A percentile compares a stretch with the other conserved stretches of the same genome.
Evolutionary conservation across 2,329 filamentous ascomycete genomes (phyloP).

Genomic region (Blastomyces silverae): DNA sequence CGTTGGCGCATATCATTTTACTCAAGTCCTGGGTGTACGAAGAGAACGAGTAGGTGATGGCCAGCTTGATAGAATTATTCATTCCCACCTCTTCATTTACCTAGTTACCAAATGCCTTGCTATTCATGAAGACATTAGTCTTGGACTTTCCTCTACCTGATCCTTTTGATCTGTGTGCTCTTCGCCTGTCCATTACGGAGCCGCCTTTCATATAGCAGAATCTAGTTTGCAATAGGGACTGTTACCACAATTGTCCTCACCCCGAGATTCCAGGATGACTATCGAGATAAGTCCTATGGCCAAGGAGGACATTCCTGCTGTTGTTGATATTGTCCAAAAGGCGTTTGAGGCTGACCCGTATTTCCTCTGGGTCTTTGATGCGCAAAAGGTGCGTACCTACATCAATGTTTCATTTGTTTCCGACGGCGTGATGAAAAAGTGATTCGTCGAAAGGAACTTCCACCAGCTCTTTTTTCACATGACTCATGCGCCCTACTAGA

Average conservation of each 20-base stretch:
- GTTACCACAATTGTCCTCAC: not conserved
- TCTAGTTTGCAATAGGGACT: not conserved
- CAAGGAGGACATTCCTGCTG: slow-evolving; percentile 55
- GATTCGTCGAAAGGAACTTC: not conserved
- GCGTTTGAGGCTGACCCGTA: slow-evolving; percentile 63
- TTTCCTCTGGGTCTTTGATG: slow-evolving; percentile 59
- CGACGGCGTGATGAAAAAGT: not conserved
- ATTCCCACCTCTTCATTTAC: not conserved
- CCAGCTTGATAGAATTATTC: not conserved
- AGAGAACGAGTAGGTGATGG: not conserved
- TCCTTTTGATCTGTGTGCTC: not conserved
- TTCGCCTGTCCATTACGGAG: not conserved
- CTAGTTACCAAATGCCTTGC: not conserved
- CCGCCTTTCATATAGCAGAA: not conserved
- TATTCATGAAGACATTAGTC: not conserved
- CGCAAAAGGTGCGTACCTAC: slow-evolving; percentile 44
- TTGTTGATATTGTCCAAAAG: slow-evolving; percentile 58
- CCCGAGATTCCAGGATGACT: slow-evolving; percentile 33
- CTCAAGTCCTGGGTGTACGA: not conserved
- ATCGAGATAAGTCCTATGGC: slow-evolving; percentile 53
- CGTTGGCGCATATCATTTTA: not conserved
- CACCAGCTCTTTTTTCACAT: not conserved
- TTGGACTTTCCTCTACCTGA: not conserved
- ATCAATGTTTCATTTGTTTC: not conserved
- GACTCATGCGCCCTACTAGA: not conserved